These are phyloP conservation scores for Metarhizium guizhouense DNA, from an alignment of 2,329 filamentous ascomycete genomes.

Conservation along the genomic window DNA sequence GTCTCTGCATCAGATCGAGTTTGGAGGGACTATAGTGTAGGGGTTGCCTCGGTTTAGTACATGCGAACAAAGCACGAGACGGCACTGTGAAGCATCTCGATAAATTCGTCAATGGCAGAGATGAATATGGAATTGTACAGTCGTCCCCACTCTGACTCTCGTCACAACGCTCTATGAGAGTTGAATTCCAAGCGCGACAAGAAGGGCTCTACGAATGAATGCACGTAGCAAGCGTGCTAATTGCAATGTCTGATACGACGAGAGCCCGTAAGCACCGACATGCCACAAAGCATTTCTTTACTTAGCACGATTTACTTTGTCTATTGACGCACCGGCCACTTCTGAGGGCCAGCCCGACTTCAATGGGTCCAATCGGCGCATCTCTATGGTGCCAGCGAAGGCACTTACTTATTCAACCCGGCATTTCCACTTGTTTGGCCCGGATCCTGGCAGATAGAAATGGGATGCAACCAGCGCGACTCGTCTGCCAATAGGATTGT, in stretches of 20 bases:
- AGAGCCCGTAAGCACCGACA: neutral
- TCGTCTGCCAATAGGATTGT: conserved; percentile 1
- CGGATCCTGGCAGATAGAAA: neutral
- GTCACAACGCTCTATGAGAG: neutral
- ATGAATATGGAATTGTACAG: neutral
- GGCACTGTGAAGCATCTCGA: no score
- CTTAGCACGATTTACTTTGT: neutral
- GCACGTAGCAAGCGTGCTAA: no score
- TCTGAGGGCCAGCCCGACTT: no score
- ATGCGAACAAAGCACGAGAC: no score
- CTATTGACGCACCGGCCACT: neutral
- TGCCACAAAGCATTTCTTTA: no score
- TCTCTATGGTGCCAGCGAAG: neutral
- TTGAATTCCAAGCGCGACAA: neutral
- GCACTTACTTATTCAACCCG: neutral
- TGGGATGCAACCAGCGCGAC: conserved; percentile 1
- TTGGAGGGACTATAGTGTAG: no score
- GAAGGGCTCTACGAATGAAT: no score
- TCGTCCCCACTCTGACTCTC: neutral
- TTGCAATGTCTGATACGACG: neutral
- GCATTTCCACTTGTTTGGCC: neutral
- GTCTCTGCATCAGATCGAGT: no score
- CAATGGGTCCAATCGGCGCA: neutral
- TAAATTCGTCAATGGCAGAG: no score
- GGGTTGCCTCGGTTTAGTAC: no score